These are phyloP conservation scores for Bruguiera hainesii DNA, from an alignment of 441 rosid species.

Conservation along the genomic window DNA sequence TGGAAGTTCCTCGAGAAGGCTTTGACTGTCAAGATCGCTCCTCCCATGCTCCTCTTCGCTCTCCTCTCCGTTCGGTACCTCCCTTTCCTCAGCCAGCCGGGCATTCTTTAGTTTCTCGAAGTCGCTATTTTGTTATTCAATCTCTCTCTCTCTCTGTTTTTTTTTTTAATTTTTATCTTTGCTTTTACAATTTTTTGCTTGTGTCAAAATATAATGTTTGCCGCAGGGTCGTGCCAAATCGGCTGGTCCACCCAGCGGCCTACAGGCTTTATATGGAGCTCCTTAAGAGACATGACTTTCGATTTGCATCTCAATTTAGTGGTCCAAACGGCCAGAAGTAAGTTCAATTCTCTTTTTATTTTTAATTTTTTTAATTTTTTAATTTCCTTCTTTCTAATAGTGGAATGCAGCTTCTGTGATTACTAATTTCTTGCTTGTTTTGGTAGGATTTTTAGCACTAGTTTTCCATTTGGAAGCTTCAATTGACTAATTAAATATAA, in stretches of 20 bases:
- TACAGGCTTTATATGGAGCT: constrained; percentile 91
- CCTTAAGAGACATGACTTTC: constrained; percentile 70
- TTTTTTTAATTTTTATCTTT: background rate
- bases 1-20: constrained; percentile 98
- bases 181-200: background rate
- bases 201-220: background rate
- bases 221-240: constrained; percentile 73
- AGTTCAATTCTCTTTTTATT: constrained; percentile 11
- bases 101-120: background rate
- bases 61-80: constrained; percentile 55
- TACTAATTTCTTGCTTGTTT: background rate
- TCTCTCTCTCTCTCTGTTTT: background rate
- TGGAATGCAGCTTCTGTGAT: background rate
- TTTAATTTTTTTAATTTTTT: background rate
- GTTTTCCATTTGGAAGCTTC: constrained; percentile 1
- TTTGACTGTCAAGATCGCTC: constrained; percentile 51
- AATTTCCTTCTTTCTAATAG: background rate
- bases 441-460: constrained; percentile 1
- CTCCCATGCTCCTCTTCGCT: constrained; percentile 80
- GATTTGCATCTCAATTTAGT: constrained; percentile 44
- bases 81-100: background rate
- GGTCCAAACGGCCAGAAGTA: constrained; percentile 55
- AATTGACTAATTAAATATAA: background rate
- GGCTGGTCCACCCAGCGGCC: constrained; percentile 69
- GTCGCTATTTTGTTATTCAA: background rate